Base-by-base conservation (phyloP, 2,329 filamentous ascomycete species). In the Calonectria crousiana region DNA sequence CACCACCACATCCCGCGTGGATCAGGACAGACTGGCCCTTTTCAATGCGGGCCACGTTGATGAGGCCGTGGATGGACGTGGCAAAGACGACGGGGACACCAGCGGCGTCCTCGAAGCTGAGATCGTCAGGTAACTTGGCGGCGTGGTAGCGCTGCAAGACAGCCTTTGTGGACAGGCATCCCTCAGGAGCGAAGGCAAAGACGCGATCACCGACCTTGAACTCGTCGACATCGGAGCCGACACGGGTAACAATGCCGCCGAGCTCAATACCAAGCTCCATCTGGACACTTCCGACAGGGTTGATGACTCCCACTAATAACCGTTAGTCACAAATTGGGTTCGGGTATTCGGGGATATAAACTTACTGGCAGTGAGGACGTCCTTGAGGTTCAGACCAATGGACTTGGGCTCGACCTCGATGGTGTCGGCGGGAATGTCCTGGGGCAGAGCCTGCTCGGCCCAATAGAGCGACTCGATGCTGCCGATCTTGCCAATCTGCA, bases 301-400 rank as follows among this genome's bases (percentile, higher is more conserved):
- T 62, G 34, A 84, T 73, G 30, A 82, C 79, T 16, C 84, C 82
- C 41, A 38, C 56, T 62, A 38, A 28, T 26, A 1, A 6, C 6
- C 0, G 32, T 62, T 41, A 62, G 56, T 18, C 36, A 60, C 14
- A 20, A 26, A 14, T 26, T 20, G 18, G 16, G 23, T 23, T 1
- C 1, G 26, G 4, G 6, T 2, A 20, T 34, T 11, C 2, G 11
- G 38, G 18, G 26, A 26, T 5, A 6, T 4, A 32, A 56, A 41
- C 56, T 62, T 62, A 62, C 83, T 77, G 6, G 85, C 84, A 16
- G 82, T 78, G 18, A 87, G 78, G 20, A 88, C 80, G 72, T 89
- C 87, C 58, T 81, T 76, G 67, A 84, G 38, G 13, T 58, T 16
- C 13, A 67, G 30, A 64, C 65, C 65, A 9, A 67, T 41, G 0